A percentile compares a stretch with the other conserved stretches of the same genome.
phyloP scores from a whole-genome alignment of 306 rosid species.

The Lathyrus oleraceus region DNA sequence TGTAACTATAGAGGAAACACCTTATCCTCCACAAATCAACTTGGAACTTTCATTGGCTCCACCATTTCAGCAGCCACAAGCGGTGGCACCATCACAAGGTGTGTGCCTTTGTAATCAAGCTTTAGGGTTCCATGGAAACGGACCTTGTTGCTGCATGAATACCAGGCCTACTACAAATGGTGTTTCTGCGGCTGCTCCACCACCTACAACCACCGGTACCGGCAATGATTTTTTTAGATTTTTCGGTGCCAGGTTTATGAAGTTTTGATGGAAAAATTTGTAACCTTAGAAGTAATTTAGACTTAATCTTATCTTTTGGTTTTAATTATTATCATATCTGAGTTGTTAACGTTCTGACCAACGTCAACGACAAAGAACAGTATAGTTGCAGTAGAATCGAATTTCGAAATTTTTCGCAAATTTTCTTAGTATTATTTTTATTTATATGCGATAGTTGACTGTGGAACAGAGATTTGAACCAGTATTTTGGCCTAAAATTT shows the following conservation, averaged over 20 bases:
- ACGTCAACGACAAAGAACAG: too few relatives aligned
- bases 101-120: neutral
- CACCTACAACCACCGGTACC: neutral
- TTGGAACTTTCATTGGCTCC: constrained; percentile 58
- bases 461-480: neutral
- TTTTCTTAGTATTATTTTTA: neutral
- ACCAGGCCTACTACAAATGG: neutral
- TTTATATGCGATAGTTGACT: neutral
- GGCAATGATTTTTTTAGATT: neutral
- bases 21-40: constrained; percentile 36
- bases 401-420: neutral
- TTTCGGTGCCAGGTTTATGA: neutral
- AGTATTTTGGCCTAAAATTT: too few relatives aligned
- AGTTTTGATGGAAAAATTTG: neutral
- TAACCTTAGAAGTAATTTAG: neutral
- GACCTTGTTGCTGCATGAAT: neutral
- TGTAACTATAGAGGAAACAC: constrained; percentile 31
- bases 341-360: neutral
- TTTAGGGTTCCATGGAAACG: neutral
- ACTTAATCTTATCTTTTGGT: neutral
- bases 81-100: neutral
- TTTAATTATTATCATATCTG: neutral
- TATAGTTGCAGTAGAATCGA: neutral
- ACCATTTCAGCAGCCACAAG: constrained; percentile 26
- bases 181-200: neutral